Evolutionary conservation across 768 basidiomycete species (phyloP), one percentile per base, ranked within the genome.

Genomic region (Auriscalpium orientale): DNA sequence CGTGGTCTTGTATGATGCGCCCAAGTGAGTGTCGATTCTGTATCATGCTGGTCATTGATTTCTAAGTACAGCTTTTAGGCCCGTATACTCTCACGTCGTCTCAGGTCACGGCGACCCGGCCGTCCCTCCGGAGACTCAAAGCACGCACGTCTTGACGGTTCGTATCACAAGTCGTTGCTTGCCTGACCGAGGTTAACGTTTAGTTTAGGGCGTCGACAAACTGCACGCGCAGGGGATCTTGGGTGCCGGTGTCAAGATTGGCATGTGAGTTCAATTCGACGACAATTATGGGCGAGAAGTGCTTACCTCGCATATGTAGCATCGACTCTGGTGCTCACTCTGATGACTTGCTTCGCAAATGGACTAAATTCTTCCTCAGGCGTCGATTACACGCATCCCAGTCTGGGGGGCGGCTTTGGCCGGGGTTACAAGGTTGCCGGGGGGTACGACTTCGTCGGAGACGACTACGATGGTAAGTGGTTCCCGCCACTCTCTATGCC

Each of bases 241-340:
- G 21, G 87, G 88, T 12, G 76, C 76, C 43, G 85, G 85, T 2
- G 72, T 87, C 66, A 85, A 84, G 63, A 76, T 90, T 52, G 87
- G 78, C 58, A 80, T 87, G 80, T 81, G 55, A 66, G 79, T 59
- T 20, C 18, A 20, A 15, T 36, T 35, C 13, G 47, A 16, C 18
- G 10, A 7, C 50, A 22, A 18, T 15, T 13, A n/a, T 13, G 4
- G 4, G 28, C 28, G 4, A 5, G 28, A 22, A 33, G 10, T 53
- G 2, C 15, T 47, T 35, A 33, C 16, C 48, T 36, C 52, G 9
- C 18, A 35, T 56, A n/a, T 18, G 18, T 35, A 80, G 79, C 46
- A 73, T 86, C 53, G 82, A 83, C 60, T 60, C 67, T 20, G 68
- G 68, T 56, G 46, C 37, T 21, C 56, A n/a, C 22, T 34, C 15